Base-by-base conservation (phyloP, 495 filamentous ascomycete species). In the Penicillium angulare region DNA sequence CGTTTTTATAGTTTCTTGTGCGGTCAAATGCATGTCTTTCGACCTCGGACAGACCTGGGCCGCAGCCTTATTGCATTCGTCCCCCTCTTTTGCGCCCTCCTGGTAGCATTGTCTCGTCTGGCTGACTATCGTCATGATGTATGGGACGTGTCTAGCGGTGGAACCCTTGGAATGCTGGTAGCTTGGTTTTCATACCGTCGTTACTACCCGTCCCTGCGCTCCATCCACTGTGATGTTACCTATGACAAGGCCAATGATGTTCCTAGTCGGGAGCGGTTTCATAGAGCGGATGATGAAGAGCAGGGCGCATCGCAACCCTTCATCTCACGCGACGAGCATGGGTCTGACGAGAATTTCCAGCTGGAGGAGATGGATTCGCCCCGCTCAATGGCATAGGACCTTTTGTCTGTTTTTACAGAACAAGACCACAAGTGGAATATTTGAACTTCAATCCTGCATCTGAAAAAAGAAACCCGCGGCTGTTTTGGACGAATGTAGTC, bases 111-210 rank as follows among this genome's bases (percentile, higher is more conserved):
- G 13, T 92, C 87, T n/a, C 80, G 93, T 6, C 84, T 89, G 42
- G 86, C 95, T 62, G 93, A 99, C 65, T 99, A 99, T 63, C 72
- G 93, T 21, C 93, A 99, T 56, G 95, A 97, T 64, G 87, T 95
- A 4, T 96, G 86, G 42, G 93, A 99, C 72, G 95, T 99, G 16
- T 86, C 82, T 20, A 73, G 74, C 13, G 93, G 93, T 0, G 84
- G 80, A 1, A 50, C 87, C 23, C 73, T 99, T 10, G 93, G 93
- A 1, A 78, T 86, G 53, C 63, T 73, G 6, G 72, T 97, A 8
- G 84, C 88, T 15, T 87, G 86, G 59, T 95, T 90, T 69, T 90
- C 86, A 20, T 98, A 96, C 59, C 72, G 89, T 52, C 77, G 84
- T 43, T 86, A 86, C 57, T 87, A 80, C 59, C 84, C 84, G 1